These are phyloP conservation scores for Dendrocalamus sinicus DNA, from an alignment of 176 grass and related monocot species.

Conservation along the genomic window DNA sequence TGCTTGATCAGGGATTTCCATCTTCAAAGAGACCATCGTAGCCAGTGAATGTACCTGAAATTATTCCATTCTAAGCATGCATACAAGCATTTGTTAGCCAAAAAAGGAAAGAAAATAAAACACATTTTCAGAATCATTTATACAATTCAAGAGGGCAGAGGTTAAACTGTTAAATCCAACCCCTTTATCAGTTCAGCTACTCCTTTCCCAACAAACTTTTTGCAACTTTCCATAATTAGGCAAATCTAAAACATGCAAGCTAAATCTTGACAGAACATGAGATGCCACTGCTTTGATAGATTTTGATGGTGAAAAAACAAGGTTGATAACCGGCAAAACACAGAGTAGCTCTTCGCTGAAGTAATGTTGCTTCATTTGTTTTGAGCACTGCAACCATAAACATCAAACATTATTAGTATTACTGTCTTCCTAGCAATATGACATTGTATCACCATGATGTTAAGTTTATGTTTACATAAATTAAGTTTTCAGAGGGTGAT, in stretches of 20 bases:
- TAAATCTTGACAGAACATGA: slow-evolving; percentile 69
- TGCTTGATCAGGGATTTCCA: slow-evolving; percentile 90
- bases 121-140: slow-evolving; percentile 7
- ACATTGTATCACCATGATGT: slow-evolving; percentile 11
- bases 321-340: slow-evolving; percentile 69
- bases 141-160: slow-evolving; percentile 12
- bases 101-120: slow-evolving; percentile 17
- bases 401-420: slow-evolving; percentile 43
- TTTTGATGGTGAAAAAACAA: slow-evolving; percentile 76
- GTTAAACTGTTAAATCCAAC: slow-evolving; percentile 47
- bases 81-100: slow-evolving; percentile 30
- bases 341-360: slow-evolving; percentile 76
- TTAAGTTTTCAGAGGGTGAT: slow-evolving; percentile 22
- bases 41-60: slow-evolving; percentile 92
- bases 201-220: slow-evolving; percentile 88
- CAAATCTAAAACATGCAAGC: slow-evolving; percentile 59
- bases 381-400: slow-evolving; percentile 55
- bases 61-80: slow-evolving; percentile 46
- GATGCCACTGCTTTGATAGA: slow-evolving; percentile 76
- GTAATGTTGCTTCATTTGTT: slow-evolving; percentile 44
- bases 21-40: slow-evolving; percentile 91
- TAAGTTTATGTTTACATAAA: neutral
- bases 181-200: slow-evolving; percentile 96
- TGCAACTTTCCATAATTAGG: slow-evolving; percentile 69
- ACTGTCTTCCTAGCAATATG: neutral